A percentile compares a stretch with the other conserved stretches of the same genome.
Evolutionary conservation across 306 rosid species (phyloP).

Genomic region (Elaeagnus macrophylla): DNA sequence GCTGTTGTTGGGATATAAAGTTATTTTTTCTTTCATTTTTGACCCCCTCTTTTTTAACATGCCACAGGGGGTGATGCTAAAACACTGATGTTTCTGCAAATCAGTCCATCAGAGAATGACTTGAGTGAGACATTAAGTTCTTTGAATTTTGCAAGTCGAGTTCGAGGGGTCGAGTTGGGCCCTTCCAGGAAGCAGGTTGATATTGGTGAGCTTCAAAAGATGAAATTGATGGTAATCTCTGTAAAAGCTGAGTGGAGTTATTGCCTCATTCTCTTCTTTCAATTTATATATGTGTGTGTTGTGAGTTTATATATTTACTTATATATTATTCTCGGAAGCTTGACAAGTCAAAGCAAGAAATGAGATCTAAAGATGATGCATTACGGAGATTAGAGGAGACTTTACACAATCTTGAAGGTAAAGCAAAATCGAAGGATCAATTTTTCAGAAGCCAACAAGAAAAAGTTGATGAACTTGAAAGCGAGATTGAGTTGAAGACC

Average conservation of each 20-base stretch:
- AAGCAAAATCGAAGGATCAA: constrained; percentile 7
- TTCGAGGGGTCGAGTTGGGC: constrained; percentile 17
- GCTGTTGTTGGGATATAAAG: not conserved
- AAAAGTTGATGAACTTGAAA: constrained; percentile 6
- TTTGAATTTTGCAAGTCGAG: constrained; percentile 14
- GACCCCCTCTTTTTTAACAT: not conserved
- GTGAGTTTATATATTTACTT: not conserved
- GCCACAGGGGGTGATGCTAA: constrained; percentile 23
- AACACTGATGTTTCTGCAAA: constrained; percentile 24
- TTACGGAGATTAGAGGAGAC: constrained; percentile 12
- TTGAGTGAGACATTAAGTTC: constrained; percentile 17
- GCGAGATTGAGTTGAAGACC: not conserved
- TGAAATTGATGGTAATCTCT: constrained; percentile 8
- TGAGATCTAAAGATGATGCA: constrained; percentile 14
- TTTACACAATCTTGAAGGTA: constrained; percentile 6
- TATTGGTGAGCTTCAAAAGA: constrained; percentile 11
- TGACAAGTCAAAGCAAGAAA: constrained; percentile 16
- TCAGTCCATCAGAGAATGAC: constrained; percentile 20
- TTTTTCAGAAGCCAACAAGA: constrained; percentile 17
- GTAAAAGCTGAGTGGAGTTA: not conserved
- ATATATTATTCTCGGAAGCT: not conserved
- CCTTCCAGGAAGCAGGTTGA: constrained; percentile 22
- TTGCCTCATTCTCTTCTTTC: not conserved
- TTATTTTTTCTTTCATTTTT: not conserved
- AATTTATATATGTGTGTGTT: not conserved